phyloP scores from a whole-genome alignment of 306 rosid genomes.

The Argentina anserina region DNA sequence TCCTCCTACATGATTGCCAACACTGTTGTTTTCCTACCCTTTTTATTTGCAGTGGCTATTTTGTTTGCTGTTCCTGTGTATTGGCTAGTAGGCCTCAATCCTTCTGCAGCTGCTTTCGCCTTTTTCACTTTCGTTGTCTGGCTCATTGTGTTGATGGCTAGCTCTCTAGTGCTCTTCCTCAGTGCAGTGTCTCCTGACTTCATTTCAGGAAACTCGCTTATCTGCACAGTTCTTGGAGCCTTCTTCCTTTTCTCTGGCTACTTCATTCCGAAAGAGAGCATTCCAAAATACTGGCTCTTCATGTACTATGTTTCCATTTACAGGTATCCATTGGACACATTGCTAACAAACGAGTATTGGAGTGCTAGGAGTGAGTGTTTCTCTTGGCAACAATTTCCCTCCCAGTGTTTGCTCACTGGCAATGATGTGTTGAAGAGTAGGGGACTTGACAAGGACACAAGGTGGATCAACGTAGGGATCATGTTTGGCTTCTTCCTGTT shows the following conservation, averaged over 20 bases:
- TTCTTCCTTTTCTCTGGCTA: constrained; percentile 91
- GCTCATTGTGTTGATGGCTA: constrained; percentile 87
- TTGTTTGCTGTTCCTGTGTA: constrained; percentile 71
- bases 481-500: constrained; percentile 72
- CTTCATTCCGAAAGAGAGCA: constrained; percentile 82
- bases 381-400: constrained; percentile 23
- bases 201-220: constrained; percentile 83
- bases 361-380: constrained; percentile 37
- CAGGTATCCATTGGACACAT: constrained; percentile 78
- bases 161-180: constrained; percentile 76
- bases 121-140: constrained; percentile 80
- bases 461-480: constrained; percentile 73
- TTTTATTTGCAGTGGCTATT: constrained; percentile 63
- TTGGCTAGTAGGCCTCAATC: constrained; percentile 90
- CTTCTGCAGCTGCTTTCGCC: constrained; percentile 52
- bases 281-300: constrained; percentile 84
- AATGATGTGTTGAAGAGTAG: constrained; percentile 68
- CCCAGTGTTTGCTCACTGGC: constrained; percentile 45
- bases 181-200: constrained; percentile 86
- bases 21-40: constrained; percentile 74
- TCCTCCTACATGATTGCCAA: constrained; percentile 87
- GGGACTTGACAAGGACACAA: constrained; percentile 65
- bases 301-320: constrained; percentile 93
- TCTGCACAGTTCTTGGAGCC: constrained; percentile 80
- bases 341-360: constrained; percentile 85